Base-by-base conservation (phyloP, 108 stramenopile genomes). In the Fistulifera pelliculosa region DNA sequence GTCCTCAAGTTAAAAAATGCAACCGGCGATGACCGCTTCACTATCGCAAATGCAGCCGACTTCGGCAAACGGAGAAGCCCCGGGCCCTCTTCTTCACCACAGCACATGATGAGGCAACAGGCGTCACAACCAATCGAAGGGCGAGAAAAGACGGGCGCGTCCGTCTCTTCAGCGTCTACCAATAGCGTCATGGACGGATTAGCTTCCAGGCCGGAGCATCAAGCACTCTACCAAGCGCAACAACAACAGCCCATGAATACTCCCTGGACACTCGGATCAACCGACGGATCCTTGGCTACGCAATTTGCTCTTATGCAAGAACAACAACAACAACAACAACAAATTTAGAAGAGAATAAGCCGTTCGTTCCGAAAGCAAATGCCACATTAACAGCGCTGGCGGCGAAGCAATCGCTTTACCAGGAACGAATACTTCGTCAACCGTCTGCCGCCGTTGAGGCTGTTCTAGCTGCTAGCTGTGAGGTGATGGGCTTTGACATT, bases 401-500 rank as follows among this genome's bases (percentile, higher is more conserved):
- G 44, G 44, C 44, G 41, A 35, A 35, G 3, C 44, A 45, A 45
- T 45, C 44, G 21, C 47, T 79, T 25, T 79, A 65, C 49, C 76
- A 75, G 28, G 74, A 77, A 38, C 61, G 63, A 10, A 49, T 77
- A 19, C 66, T 82, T 53, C 69, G 65, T 26, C 76, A 77, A 41
- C 75, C 85, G 18, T 69, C 70, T 10, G 53, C 69, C 7, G 41
- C 70, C 3, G 80, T 87, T 25, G 86, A 92, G 68, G 61, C 87
- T 11, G 72, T 87, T 19, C 68, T 89, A 14, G 66, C 83, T 25
- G 78, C 87, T 24, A 49, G 71, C 18, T 93, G 91, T 66, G 85
- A 86, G 48, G 69, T 76, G 27, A 77, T 87, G 68, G 81, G 81
- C 40, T 93, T 93, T 70, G 87, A 93, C 56, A 93, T 93, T 75